A percentile compares a stretch with the other conserved stretches of the same genome.
Conservation (phyloP, 768 basidiomycete species). For the Dentipellis sp. region DNA sequence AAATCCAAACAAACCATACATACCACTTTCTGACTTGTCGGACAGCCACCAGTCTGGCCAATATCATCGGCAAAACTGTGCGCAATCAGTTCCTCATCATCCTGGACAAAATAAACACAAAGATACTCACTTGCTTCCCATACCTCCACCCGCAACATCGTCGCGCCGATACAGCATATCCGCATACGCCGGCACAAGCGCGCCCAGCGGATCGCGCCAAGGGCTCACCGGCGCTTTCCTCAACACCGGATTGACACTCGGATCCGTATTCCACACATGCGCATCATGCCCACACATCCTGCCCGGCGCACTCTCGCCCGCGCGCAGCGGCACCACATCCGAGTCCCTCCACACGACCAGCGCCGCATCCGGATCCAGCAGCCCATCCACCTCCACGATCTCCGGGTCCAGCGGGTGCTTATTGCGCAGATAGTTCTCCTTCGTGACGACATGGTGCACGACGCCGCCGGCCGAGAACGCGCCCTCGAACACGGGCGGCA, state of each 20-base stretch:
- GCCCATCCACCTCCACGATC: slow-evolving; percentile 24
- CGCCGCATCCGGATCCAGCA: slow-evolving; percentile 35
- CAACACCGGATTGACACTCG: slow-evolving; percentile 42
- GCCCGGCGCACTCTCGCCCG: slow-evolving; percentile 19
- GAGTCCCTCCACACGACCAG: slow-evolving; percentile 73
- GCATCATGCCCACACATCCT: slow-evolving; percentile 58
- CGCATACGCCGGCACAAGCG: slow-evolving; percentile 19
- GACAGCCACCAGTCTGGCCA: slow-evolving; percentile 63
- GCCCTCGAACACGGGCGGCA: slow-evolving; percentile 62
- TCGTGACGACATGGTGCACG: slow-evolving; percentile 62
- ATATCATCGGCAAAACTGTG: slow-evolving; percentile 61
- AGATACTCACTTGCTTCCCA: slow-evolving; percentile 41
- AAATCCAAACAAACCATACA: slow-evolving; percentile 14
- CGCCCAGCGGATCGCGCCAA: slow-evolving; percentile 34
- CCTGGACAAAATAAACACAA: neutral
- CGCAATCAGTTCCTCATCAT: slow-evolving; percentile 2
- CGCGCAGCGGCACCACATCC: slow-evolving; percentile 62
- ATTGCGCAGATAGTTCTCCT: slow-evolving; percentile 58
- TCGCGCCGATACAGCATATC: slow-evolving; percentile 37
- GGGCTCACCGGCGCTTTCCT: slow-evolving; percentile 20
- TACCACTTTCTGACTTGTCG: slow-evolving; percentile 60
- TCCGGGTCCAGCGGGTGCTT: slow-evolving; percentile 51
- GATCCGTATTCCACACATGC: slow-evolving; percentile 57
- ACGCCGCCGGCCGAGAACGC: slow-evolving; percentile 63
- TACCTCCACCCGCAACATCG: slow-evolving; percentile 43